These are phyloP conservation scores for Neospora caninum DNA, from an alignment of 169 alveolate species.

Conservation along the genomic window DNA sequence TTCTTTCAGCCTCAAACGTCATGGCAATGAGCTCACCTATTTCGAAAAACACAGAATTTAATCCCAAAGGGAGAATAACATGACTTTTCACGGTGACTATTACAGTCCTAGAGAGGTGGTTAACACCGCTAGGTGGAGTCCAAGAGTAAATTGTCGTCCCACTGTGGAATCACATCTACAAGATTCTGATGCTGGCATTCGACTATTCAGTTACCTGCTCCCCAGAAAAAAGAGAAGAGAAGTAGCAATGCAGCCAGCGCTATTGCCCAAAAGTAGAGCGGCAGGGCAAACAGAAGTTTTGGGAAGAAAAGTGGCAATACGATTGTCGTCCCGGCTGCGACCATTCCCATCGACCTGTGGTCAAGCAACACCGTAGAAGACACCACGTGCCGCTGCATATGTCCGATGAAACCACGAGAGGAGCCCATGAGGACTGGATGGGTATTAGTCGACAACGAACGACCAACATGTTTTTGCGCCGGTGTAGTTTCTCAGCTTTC, in stretches of 20 bases:
- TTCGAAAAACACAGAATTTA: too few species aligned
- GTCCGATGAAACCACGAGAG: too few species aligned
- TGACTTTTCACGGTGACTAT: neutral
- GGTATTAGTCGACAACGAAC: too few species aligned
- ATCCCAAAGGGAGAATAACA: neutral
- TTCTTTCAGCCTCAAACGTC: neutral
- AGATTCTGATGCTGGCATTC: too few species aligned
- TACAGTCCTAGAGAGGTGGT: neutral
- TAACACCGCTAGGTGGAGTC: neutral
- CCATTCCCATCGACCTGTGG: neutral
- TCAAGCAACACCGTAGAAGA: neutral
- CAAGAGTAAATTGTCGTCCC: too few species aligned
- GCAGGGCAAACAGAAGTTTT: neutral
- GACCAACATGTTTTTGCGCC: too few species aligned
- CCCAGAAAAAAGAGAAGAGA: constrained; percentile 9
- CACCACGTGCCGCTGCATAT: too few species aligned
- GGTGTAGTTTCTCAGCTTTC: too few species aligned
- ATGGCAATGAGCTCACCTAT: neutral
- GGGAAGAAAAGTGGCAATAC: neutral
- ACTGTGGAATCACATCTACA: too few species aligned
- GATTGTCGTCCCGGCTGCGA: constrained; percentile 9
- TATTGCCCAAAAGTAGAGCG: neutral
- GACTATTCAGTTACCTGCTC: neutral
- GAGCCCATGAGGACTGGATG: too few species aligned
- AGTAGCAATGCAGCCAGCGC: constrained; percentile 2